Base-by-base conservation (phyloP, 2,329 filamentous ascomycete genomes). In the Teratosphaeria gauchensis region DNA sequence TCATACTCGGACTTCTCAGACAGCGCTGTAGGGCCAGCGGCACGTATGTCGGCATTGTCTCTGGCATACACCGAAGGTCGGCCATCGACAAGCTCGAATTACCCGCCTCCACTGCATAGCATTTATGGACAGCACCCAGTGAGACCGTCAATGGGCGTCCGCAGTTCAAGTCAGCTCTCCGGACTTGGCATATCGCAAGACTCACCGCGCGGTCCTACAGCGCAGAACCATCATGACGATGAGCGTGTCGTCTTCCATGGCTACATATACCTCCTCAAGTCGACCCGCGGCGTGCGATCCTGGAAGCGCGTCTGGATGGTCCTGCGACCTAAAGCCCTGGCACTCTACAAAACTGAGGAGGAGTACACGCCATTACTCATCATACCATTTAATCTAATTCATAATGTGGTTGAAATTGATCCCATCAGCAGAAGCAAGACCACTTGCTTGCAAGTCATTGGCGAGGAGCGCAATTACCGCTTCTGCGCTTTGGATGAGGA, bases 251-350 rank as follows among this genome's bases (percentile, higher is more conserved):
- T 97, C 52, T 96, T 89, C 82, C 91, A 97, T 71, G 92, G 92
- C 56, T 92, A 90, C 80, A 83, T 97, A 33, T 88, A 89, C 73
- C 85, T 90, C 62, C 82, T 96, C 58, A 90, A 89, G 67, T 89
- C 86, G 62, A 92, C 90, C 68, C 82, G 87, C 24, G 90, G 91
- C 8, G 84, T 99, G 57, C 85, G 88, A 53, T 89, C 95, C 69
- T 99, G 94, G 94, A 96, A 96, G 78, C 87, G 90, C 66, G 82
- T 91, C 60, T 97, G 94, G 94, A 88, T 88, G 12, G 94, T 97
- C 0, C 81, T 99, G 56, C 88, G 94, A 33, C 87, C 90, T 1
- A 86, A 88, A 56, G 91, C 89, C 63, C 78, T 99, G 33, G 88
- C 90, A 16, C 82, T 97, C 30, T 99, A 99, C 80, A 96, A 96